A percentile compares a stretch with the other conserved stretches of the same genome.
phyloP scores from a whole-genome alignment of 2,329 filamentous ascomycete species.

The Cladosporium sp. region DNA sequence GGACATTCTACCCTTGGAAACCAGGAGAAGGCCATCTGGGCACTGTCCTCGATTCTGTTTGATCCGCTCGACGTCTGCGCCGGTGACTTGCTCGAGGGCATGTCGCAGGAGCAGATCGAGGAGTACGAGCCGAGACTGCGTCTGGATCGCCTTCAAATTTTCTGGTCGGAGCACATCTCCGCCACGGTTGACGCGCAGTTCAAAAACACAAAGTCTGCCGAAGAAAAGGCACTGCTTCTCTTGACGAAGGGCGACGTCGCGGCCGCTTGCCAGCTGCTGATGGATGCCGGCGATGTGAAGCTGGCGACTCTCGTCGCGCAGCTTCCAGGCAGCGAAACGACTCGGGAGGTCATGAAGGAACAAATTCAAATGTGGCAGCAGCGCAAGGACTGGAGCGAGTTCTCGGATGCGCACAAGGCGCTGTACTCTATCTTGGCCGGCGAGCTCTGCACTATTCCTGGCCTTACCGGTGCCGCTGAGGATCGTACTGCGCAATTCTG shows the following conservation, averaged over 20 bases:
- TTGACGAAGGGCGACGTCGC: constrained; percentile 72
- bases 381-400: constrained; percentile 78
- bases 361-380: constrained; percentile 83
- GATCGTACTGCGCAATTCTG: constrained; percentile 74
- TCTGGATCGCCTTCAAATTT: constrained; percentile 61
- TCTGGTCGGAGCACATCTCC: constrained; percentile 48
- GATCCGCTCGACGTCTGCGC: constrained; percentile 49
- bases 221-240: constrained; percentile 78
- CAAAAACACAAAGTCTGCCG: constrained; percentile 55
- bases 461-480: constrained; percentile 68
- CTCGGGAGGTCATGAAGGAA: constrained; percentile 66
- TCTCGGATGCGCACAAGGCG: constrained; percentile 74
- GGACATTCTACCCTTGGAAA: constrained; percentile 21
- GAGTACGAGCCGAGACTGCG: constrained; percentile 34
- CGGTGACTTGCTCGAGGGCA: constrained; percentile 28
- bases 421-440: constrained; percentile 86
- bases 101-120: constrained; percentile 38
- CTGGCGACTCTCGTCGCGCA: constrained; percentile 80
- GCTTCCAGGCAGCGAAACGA: constrained; percentile 65
- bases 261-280: constrained; percentile 74
- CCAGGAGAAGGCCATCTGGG: constrained; percentile 75
- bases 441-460: constrained; percentile 77
- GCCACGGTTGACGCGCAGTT: constrained; percentile 39
- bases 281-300: constrained; percentile 70
- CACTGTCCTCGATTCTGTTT: constrained; percentile 79